Percentiles rank a stretch among this genome's conserved stretches.
phyloP scores from a whole-genome alignment of 352 stramenopile species.

The Phytophthora pinifolia region DNA sequence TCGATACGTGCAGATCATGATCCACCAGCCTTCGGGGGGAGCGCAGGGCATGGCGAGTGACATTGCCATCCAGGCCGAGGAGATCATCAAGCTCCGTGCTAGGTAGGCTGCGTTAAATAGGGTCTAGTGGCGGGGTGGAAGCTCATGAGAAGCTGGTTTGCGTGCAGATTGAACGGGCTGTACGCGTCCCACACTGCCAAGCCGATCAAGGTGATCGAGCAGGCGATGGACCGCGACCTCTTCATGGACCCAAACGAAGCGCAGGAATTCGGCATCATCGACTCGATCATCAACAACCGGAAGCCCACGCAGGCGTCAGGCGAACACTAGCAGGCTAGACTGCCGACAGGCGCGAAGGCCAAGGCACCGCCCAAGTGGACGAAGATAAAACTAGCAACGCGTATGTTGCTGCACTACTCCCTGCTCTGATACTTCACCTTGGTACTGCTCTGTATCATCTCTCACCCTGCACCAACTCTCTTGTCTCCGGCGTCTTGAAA shows the following conservation, averaged over 20 bases:
- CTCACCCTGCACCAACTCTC: background rate
- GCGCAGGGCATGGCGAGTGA: constrained; percentile 97
- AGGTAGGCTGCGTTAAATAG: constrained; percentile 35
- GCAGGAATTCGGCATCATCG: constrained; percentile 82
- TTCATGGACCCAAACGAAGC: constrained; percentile 83
- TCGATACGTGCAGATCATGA: constrained; percentile 89
- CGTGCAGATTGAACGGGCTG: constrained; percentile 68
- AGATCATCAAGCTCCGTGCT: constrained; percentile 95
- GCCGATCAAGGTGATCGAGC: constrained; percentile 76
- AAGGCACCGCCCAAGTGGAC: background rate
- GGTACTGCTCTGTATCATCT: background rate
- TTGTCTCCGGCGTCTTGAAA: constrained; percentile 15
- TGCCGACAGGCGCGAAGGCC: background rate
- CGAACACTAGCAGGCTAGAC: constrained; percentile 7
- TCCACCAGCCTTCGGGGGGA: constrained; percentile 96
- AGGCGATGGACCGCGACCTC: constrained; percentile 85
- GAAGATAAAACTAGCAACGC: constrained; percentile 6
- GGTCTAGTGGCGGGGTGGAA: background rate
- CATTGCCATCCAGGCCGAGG: constrained; percentile 98
- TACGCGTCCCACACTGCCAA: constrained; percentile 78
- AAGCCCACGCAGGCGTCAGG: constrained; percentile 15
- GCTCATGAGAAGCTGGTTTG: constrained; percentile 4
- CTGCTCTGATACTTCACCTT: background rate
- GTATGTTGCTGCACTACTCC: background rate
- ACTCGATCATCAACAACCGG: constrained; percentile 77